phyloP scores from a whole-genome alignment of 2,329 filamentous ascomycete genomes.

The Aspergillus caelatus region DNA sequence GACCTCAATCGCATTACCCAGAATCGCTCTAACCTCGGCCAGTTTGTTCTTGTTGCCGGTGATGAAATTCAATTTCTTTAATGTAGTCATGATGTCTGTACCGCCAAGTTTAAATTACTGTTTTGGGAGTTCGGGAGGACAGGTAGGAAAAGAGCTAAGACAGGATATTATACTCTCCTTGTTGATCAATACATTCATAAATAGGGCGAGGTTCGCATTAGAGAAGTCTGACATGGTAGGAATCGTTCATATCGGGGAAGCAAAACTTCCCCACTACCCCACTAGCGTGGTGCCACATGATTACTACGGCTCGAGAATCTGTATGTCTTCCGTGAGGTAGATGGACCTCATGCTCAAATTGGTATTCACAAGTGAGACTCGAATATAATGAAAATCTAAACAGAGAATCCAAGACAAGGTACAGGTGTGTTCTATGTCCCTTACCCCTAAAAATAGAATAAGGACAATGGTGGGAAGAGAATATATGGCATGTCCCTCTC shows the following conservation, averaged over 20 bases:
- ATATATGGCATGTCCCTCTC: not conserved
- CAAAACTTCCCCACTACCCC: not conserved
- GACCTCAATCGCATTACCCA: constrained; percentile 72
- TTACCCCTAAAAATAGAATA: not conserved
- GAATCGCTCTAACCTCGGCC: constrained; percentile 82
- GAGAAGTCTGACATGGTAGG: not conserved
- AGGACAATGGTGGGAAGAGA: not conserved
- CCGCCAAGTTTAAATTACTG: not conserved
- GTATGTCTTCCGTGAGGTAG: not conserved
- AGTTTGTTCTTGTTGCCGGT: constrained; percentile 97
- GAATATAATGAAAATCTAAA: not conserved
- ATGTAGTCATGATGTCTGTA: constrained; percentile 46
- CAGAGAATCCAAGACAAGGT: not conserved
- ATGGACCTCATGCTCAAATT: not conserved
- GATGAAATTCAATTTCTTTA: constrained; percentile 79
- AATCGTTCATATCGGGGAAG: not conserved
- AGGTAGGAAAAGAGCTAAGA: not conserved
- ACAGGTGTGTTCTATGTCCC: not conserved
- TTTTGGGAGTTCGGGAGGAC: not conserved
- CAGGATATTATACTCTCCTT: not conserved
- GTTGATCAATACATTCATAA: not conserved
- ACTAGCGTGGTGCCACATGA: not conserved
- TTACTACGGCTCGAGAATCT: not conserved
- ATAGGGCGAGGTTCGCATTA: not conserved
- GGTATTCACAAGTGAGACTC: not conserved